Base-by-base conservation (phyloP, 768 basidiomycete genomes). In the Cystobasidium onofrii region DNA sequence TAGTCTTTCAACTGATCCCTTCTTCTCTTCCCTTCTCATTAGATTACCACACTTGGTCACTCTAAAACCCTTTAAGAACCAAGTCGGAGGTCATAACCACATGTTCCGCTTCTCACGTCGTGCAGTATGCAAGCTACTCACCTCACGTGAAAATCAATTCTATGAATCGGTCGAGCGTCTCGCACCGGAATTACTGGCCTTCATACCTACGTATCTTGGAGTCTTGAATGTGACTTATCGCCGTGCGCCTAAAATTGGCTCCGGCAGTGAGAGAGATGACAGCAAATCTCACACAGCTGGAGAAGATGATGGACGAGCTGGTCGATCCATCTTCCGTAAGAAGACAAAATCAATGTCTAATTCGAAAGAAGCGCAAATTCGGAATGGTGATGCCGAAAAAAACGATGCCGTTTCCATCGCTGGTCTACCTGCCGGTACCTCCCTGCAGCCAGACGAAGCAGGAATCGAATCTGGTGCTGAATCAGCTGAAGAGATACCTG, bases 151-250 rank as follows among this genome's bases (percentile, higher is more conserved):
- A 82, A 99, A 99, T 80, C 84, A 96, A 60, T 97, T 99, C 80
- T 99, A 99, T 80, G 96, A 99, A 80, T 87, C 93, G 1, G 92
- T 98, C 36, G 96, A 99, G 80, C 86, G 88, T 31, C 91, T 92
- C 78, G 91, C 91, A 0, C 95, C 96, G 0, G 92, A 91, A 2
- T 85, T 99, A 10, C 85, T 98, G 2, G 89, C 86, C 17, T 99
- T 92, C 79, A 96, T 97, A 74, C 96, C 96, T n/a, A 89, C 94
- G 54, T 99, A 99, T 81, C 85, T 99, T 18, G 96, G 96, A 27
- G 96, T 99, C 69, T 96, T 99, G 92, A 86, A 98, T 50, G 95
- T 99, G 78, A 95, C 89, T 65, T 98, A 98, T 80, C 88, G 96
- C 29, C 86, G 89, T 17, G 90, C 92, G 0, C 82, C 73, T 13